phyloP scores from a whole-genome alignment of 108 stramenopile species.

The Skeletonema tropicum region DNA sequence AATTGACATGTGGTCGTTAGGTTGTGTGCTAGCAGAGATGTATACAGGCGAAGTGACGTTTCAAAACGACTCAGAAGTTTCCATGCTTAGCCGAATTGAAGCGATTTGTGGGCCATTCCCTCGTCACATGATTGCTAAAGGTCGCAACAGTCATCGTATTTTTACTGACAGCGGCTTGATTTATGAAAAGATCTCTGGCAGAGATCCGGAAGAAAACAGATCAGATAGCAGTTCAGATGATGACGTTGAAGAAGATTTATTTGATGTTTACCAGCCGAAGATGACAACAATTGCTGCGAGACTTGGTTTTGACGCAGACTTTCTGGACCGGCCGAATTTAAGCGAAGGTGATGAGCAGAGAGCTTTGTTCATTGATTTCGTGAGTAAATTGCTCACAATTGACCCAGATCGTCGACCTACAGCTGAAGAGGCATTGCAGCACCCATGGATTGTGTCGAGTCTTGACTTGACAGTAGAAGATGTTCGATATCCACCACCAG shows the following conservation, averaged over 20 bases:
- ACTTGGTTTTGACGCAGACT: slow-evolving; percentile 71
- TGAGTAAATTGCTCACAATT: slow-evolving; percentile 75
- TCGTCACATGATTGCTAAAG: slow-evolving; percentile 86
- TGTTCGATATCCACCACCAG: slow-evolving; percentile 70
- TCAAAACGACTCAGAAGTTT: slow-evolving; percentile 90
- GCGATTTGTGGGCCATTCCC: slow-evolving; percentile 94
- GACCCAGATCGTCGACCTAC: slow-evolving; percentile 79
- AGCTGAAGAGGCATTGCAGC: slow-evolving; percentile 79
- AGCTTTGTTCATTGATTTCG: slow-evolving; percentile 84
- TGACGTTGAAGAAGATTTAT: slow-evolving; percentile 39
- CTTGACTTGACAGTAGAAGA: slow-evolving; percentile 76
- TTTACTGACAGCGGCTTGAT: slow-evolving; percentile 89
- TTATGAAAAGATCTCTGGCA: slow-evolving; percentile 70
- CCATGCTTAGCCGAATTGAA: slow-evolving; percentile 95
- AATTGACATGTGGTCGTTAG: slow-evolving; percentile 95
- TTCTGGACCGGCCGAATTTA: slow-evolving; percentile 55
- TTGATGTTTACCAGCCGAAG: slow-evolving; percentile 84
- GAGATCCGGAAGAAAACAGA: slow-evolving; percentile 39
- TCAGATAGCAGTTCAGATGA: slow-evolving; percentile 44
- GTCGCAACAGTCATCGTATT: slow-evolving; percentile 85
- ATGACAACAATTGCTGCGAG: slow-evolving; percentile 68
- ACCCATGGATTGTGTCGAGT: slow-evolving; percentile 88
- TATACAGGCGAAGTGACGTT: slow-evolving; percentile 94
- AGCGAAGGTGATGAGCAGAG: slow-evolving; percentile 55
- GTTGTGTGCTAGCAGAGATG: slow-evolving; percentile 97